Evolutionary conservation across 192 early-diverging fungal genomes (phyloP).

Genomic region (Coemansia sp.): DNA sequence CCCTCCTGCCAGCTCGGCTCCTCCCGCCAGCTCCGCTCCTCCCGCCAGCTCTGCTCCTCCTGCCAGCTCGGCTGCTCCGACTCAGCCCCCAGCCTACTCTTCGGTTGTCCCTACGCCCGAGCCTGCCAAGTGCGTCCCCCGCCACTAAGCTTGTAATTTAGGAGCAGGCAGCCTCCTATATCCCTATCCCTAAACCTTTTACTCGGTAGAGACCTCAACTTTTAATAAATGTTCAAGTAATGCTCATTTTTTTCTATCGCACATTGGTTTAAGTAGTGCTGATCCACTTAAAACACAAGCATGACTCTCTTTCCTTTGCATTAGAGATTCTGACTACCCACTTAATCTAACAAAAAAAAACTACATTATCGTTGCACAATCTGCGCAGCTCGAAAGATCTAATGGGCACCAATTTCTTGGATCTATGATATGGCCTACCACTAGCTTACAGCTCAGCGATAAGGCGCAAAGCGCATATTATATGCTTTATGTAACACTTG

Average conservation of each 20-base stretch:
- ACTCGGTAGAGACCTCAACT: not conserved
- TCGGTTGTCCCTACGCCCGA: constrained; percentile 8
- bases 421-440: no score
- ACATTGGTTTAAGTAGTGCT: not conserved
- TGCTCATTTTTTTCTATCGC: not conserved
- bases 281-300: no score
- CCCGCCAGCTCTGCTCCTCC: constrained; percentile 16
- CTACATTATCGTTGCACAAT: no score
- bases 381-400: no score
- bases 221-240: not conserved
- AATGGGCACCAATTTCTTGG: no score
- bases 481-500: no score
- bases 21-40: constrained; percentile 13
- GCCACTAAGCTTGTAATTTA: constrained; percentile 13
- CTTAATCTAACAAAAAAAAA: no score
- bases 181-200: not conserved
- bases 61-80: not conserved
- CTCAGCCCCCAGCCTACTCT: constrained; percentile 18
- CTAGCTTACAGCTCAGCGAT: no score
- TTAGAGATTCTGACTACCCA: no score
- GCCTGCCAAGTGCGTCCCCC: constrained; percentile 38
- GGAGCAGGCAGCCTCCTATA: not conserved
- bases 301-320: no score
- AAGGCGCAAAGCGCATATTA: no score
- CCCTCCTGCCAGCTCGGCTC: not conserved